phyloP scores from a whole-genome alignment of 805 yeast genomes.

The Cyberlindnera japonica region DNA sequence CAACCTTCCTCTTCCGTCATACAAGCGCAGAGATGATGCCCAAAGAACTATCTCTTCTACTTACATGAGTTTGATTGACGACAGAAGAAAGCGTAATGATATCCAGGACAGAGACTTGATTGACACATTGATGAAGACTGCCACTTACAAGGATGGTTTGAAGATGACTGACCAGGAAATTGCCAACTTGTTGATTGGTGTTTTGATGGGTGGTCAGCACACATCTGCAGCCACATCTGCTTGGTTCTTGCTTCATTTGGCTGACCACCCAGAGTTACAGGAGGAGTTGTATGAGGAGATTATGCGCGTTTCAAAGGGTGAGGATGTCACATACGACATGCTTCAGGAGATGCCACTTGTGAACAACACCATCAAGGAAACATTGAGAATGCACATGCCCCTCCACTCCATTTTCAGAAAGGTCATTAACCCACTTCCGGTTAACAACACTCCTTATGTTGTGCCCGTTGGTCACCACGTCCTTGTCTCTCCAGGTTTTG shows the following conservation, averaged over 20 bases:
- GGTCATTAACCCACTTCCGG: constrained; percentile 72
- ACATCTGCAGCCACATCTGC: constrained; percentile 95
- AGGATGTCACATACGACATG: constrained; percentile 74
- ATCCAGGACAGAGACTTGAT: constrained; percentile 83
- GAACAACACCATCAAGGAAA: constrained; percentile 84
- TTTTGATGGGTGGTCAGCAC: constrained; percentile 99
- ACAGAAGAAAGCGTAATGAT: constrained; percentile 74
- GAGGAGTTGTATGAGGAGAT: constrained; percentile 78
- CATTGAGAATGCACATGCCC: constrained; percentile 94
- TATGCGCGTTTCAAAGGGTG: constrained; percentile 52
- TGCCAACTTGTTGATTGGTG: constrained; percentile 90
- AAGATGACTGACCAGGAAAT: constrained; percentile 94
- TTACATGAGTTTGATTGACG: constrained; percentile 71
- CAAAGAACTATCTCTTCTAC: constrained; percentile 77
- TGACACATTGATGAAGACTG: constrained; percentile 77
- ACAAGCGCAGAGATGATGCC: constrained; percentile 82
- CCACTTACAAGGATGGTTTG: constrained; percentile 90
- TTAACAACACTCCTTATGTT: constrained; percentile 74
- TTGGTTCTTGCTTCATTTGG: constrained; percentile 90
- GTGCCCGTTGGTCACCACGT: constrained; percentile 90
- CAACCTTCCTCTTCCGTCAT: constrained; percentile 82
- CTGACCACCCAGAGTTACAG: constrained; percentile 81
- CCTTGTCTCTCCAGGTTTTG: constrained; percentile 90
- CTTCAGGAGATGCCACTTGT: constrained; percentile 77
- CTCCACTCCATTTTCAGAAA: constrained; percentile 93